Evolutionary conservation across 2,329 filamentous ascomycete genomes (phyloP).

Genomic region (Monosporascus ibericus): DNA sequence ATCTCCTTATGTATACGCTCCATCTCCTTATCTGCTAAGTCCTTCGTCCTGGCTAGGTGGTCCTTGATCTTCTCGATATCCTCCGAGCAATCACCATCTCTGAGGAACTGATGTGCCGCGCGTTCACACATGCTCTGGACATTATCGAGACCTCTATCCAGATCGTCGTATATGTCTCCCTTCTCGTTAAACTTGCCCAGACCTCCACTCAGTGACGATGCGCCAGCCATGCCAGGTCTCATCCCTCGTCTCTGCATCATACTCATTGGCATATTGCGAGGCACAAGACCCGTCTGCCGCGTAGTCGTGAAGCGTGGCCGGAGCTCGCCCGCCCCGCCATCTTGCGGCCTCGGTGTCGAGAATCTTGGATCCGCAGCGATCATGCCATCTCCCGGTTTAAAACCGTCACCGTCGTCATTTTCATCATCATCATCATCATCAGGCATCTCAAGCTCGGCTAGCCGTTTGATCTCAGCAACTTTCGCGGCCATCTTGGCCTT

Average conservation of each 20-base stretch:
- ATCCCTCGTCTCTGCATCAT: constrained; percentile 19
- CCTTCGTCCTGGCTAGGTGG: constrained; percentile 57
- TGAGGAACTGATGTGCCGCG: constrained; percentile 83
- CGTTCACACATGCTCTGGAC: constrained; percentile 79
- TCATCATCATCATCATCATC: constrained; percentile 42
- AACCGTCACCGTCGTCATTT: constrained; percentile 27
- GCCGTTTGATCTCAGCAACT: constrained; percentile 57
- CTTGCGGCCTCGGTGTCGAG: constrained; percentile 4
- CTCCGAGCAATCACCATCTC: constrained; percentile 75
- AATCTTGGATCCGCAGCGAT: constrained; percentile 15
- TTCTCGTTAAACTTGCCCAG: constrained; percentile 22
- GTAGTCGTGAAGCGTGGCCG: constrained; percentile 32
- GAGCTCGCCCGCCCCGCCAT: constrained; percentile 16
- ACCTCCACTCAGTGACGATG: constrained; percentile 10
- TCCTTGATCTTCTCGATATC: constrained; percentile 67
- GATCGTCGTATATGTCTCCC: constrained; percentile 58
- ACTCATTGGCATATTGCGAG: constrained; percentile 11
- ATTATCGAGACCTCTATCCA: constrained; percentile 73
- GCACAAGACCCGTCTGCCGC: constrained; percentile 28
- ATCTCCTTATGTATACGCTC: constrained; percentile 49
- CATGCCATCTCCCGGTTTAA: constrained; percentile 19
- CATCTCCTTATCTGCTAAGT: constrained; percentile 54
- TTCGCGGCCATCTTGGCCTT: constrained; percentile 82
- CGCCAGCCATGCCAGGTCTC: constrained; percentile 16
- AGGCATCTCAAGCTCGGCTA: constrained; percentile 54